These are phyloP conservation scores for Trichoderma sp. DNA, from an alignment of 2,329 filamentous ascomycete genomes.

Conservation along the genomic window DNA sequence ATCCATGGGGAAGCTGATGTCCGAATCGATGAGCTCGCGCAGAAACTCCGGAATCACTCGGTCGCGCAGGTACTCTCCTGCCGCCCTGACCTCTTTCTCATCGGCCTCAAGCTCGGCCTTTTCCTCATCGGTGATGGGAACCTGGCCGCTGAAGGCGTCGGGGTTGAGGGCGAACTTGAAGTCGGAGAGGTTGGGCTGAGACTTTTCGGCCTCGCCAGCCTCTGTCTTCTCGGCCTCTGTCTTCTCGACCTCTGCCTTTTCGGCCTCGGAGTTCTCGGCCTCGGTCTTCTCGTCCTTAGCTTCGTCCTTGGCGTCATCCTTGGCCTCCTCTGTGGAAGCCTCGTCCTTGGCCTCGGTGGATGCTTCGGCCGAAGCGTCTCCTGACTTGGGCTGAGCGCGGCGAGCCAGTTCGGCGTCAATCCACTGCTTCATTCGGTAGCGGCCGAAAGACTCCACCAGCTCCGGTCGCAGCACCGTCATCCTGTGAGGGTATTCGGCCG, in stretches of 20 bases:
- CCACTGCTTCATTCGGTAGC: conserved; percentile 85
- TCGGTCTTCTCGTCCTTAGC: conserved; percentile 38
- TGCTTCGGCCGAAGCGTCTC: conserved; percentile 41
- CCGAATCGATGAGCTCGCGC: conserved; percentile 84
- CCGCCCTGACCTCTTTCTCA: conserved; percentile 83
- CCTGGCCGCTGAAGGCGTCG: conserved; percentile 91
- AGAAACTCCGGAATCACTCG: conserved; percentile 83
- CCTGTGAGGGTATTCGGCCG: conserved; percentile 78
- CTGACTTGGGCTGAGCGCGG: conserved; percentile 47
- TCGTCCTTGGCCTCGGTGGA: conserved; percentile 36
- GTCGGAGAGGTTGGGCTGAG: conserved; percentile 80
- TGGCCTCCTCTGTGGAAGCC: conserved; percentile 40
- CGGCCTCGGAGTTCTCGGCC: conserved; percentile 32
- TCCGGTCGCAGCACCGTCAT: conserved; percentile 95
- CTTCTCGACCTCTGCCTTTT: conserved; percentile 27
- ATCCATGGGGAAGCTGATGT: conserved; percentile 98
- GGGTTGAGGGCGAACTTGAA: conserved; percentile 92
- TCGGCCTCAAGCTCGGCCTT: conserved; percentile 81
- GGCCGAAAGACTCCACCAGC: conserved; percentile 82
- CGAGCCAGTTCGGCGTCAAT: conserved; percentile 76
- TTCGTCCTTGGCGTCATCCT: conserved; percentile 41
- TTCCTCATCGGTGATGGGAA: conserved; percentile 86
- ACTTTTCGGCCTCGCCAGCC: conserved; percentile 33
- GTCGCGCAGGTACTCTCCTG: conserved; percentile 74
- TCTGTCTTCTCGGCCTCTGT: conserved; percentile 48